Evolutionary conservation across 139 green algal species (phyloP), one percentile per base, ranked within the genome.

Genomic region (Nannochloris sp.): DNA sequence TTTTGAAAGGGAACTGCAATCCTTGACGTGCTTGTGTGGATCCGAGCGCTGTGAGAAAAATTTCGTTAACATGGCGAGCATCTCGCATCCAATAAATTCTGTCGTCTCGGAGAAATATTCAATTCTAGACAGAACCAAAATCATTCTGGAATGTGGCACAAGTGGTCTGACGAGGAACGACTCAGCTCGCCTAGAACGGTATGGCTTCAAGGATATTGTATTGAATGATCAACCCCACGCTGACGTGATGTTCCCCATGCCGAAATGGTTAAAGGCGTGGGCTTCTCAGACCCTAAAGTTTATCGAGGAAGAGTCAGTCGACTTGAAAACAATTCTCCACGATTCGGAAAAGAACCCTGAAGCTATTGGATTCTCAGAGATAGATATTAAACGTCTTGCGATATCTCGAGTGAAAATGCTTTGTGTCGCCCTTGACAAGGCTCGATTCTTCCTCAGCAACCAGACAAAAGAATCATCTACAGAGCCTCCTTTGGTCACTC

Each of bases 201-300:
- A 70, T 30, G 72, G 74, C 43, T 25, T 85, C 23, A 62, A 74
- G 4, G 68, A 81, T 17, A 60, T 62, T 28, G 68, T 71, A 30
- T 69, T 89, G 5, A 63, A 49, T 13, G 68, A 69, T 49, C 61
- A 60, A 58, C 30, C 12, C 31, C n/a, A 20, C 6, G 5, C 16
- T 11, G 17, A 1, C n/a, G 17, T 23, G 40, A 17, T 14, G 20
- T 45, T 57, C 30, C 11, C 43, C n/a, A 61, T 83, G n/a, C 86
- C 87, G 4, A 49, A 51, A 36, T 95, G 88, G 88, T 62, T 94
- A 20, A 50, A 76, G 37, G 90, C 89, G 68, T 95, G 87, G 87
- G 77, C 79, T 0, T 71, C 82, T 8, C 62, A 89, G 16, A 49
- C 66, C 3, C 61, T 82, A 56, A 59, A 61, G 43, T 90, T 80